These are phyloP conservation scores for Paragyromitra xinjiangensis DNA, from an alignment of 495 filamentous ascomycete species.

Conservation along the genomic window DNA sequence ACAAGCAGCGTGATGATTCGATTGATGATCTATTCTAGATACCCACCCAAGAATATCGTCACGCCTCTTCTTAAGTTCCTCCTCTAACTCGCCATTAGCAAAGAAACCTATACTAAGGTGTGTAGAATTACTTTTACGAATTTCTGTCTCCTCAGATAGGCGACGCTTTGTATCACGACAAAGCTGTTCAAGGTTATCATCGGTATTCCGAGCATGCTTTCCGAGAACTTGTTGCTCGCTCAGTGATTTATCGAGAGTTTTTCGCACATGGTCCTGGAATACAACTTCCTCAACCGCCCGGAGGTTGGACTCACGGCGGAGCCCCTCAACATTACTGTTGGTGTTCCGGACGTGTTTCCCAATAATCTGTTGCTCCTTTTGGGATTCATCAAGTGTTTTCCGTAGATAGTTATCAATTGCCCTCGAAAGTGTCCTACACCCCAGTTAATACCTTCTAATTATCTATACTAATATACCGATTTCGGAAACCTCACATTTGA, in stretches of 20 bases:
- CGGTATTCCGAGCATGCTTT: not conserved
- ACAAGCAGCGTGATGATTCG: constrained; percentile 27
- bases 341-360: constrained; percentile 14
- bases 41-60: constrained; percentile 4
- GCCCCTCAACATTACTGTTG: not conserved
- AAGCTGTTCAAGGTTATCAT: constrained; percentile 16
- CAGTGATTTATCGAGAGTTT: constrained; percentile 1
- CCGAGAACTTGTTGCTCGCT: not conserved
- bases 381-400: constrained; percentile 10
- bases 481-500: constrained; percentile 17
- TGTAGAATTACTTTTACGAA: constrained; percentile 26
- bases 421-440: constrained; percentile 10
- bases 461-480: not conserved
- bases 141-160: constrained; percentile 15
- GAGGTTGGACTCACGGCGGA: constrained; percentile 4
- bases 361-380: not conserved
- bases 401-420: constrained; percentile 23
- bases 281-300: not conserved
- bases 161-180: constrained; percentile 15
- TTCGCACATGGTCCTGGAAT: not conserved
- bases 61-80: not conserved
- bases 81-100: not conserved
- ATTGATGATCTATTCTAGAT: constrained; percentile 6
- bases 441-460: not conserved
- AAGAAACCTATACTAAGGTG: not conserved